Evolutionary conservation across 257 asterid species (phyloP), one percentile per base, ranked within the genome.

Genomic region (Parsonsia alboflavescens): DNA sequence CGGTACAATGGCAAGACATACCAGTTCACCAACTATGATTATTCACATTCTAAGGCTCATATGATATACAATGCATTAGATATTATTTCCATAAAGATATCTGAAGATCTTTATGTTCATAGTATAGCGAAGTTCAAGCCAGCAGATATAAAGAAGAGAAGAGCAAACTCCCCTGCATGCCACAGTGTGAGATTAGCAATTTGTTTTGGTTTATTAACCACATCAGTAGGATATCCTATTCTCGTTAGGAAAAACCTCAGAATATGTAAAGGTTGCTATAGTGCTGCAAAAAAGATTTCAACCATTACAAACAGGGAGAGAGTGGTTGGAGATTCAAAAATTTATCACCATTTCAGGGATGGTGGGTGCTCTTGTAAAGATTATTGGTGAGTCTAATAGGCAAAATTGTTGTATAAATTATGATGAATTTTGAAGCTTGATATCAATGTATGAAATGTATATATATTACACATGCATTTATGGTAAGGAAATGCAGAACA

Each of bases 171-270:
- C 54, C 82, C 89, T 17, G 22, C 36, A 68, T 82, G 46, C 73
- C 93, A 89, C 77, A 81, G 93, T 70, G 91, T 85, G 82, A 85
- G 93, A 62, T 77, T 91, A 79, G 97, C 93, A 30, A 68, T 85
- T 62, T 84, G 89, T 75, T 86, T 77, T 26, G 96, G 91, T 6
- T 77, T 91, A 83, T 80, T 91, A 62, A 67, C 83, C 16, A 86
- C 85, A 4, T 28, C 85, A 21, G 39, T 75, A 16, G 96, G 93
- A 77, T 69, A 77, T 4, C 78, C 89, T 9, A 80, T 89, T 74
- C 78, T 86, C 33, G 80, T 91, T n/a, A 79, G 91, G 39, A 91
- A 91, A 81, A 88, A 91, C 70, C 64, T 84, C 8, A 73, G 91
- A 70, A 76, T 91, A 45, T 89, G 97, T 62, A 82, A 81, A 70